Evolutionary conservation across 129 eudicot species (phyloP).

Genomic region (Ambrosia artemisiifolia): DNA sequence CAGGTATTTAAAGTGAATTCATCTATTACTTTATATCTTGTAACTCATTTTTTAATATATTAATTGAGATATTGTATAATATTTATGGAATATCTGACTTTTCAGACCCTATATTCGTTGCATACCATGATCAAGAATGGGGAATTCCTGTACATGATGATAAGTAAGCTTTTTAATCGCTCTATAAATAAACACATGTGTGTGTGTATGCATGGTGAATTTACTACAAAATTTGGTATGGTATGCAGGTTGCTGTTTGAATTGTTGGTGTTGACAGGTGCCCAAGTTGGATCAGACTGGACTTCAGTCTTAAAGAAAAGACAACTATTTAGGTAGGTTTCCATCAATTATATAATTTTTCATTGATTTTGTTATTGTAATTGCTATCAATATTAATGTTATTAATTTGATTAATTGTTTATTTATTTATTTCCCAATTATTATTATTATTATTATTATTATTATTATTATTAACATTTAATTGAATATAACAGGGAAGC

Average conservation of each 20-base stretch:
- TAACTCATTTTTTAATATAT: too few relatives aligned
- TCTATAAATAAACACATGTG: neutral
- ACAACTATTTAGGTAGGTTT: conserved; percentile 50
- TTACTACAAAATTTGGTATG: conserved; percentile 7
- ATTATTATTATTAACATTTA: too few relatives aligned
- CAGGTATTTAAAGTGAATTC: conserved; percentile 37
- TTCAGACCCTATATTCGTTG: conserved; percentile 71
- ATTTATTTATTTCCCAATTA: too few relatives aligned
- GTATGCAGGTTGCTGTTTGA: conserved; percentile 69
- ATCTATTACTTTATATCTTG: too few relatives aligned
- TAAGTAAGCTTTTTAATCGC: conserved; percentile 37
- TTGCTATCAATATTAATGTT: neutral
- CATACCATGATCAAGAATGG: conserved; percentile 96
- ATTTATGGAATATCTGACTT: neutral
- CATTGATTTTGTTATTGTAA: neutral
- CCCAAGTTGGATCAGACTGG: conserved; percentile 97
- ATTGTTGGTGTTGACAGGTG: conserved; percentile 67
- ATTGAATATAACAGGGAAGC: conserved; percentile 49
- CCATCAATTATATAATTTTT: neutral
- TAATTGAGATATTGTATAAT: too few relatives aligned
- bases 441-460: too few relatives aligned
- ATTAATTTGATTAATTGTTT: neutral
- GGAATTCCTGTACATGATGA: conserved; percentile 93
- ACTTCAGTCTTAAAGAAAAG: conserved; percentile 79
- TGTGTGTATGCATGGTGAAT: too few relatives aligned